phyloP scores from a whole-genome alignment of 257 asterid species.

The Lycium ferocissimum region DNA sequence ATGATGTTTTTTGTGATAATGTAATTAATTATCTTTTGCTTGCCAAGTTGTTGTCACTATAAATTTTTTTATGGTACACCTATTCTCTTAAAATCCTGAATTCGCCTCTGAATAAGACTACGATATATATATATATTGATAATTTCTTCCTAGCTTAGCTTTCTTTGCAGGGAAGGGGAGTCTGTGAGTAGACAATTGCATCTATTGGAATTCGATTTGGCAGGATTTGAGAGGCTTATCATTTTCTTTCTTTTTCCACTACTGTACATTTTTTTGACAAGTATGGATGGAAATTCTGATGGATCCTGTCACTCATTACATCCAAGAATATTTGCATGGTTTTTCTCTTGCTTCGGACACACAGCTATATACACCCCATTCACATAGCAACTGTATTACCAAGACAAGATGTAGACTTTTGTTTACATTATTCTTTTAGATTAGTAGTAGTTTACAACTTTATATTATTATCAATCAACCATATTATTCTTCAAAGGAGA shows the following conservation, averaged over 20 bases:
- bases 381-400: neutral
- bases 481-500: neutral
- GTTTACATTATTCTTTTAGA: neutral
- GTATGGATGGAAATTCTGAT: neutral
- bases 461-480: neutral
- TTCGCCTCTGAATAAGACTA: too few species aligned
- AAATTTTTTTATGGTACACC: too few species aligned
- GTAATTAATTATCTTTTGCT: too few species aligned
- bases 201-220: neutral
- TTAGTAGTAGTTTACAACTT: neutral
- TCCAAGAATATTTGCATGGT: neutral
- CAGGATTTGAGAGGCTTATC: neutral
- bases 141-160: neutral
- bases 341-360: constrained; percentile 3
- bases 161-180: too few species aligned
- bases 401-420: neutral
- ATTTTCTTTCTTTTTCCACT: neutral
- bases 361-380: neutral
- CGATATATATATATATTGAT: too few species aligned
- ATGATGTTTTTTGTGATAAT: too few species aligned
- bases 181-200: neutral
- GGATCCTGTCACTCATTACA: neutral
- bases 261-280: neutral
- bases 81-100: too few species aligned
- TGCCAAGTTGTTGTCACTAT: too few species aligned